These are phyloP conservation scores for Podospora conica DNA, from an alignment of 495 filamentous ascomycete species.

Conservation along the genomic window DNA sequence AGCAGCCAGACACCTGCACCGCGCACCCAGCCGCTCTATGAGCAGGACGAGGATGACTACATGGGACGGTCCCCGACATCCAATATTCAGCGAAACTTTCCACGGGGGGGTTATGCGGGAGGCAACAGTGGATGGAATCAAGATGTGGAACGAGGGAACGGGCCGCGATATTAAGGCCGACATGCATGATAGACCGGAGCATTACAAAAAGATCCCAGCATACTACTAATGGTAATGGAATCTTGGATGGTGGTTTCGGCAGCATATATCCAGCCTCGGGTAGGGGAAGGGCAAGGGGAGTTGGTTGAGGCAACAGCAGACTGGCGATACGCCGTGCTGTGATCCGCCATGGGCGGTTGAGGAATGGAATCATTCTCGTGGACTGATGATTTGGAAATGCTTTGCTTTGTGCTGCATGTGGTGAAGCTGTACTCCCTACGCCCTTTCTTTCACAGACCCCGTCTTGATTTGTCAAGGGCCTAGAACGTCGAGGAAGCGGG, in stretches of 20 bases:
- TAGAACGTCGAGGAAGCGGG: neutral
- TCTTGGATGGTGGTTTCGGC: neutral
- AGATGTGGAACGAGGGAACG: constrained; percentile 29
- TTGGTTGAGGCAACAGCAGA: neutral
- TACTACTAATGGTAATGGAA: constrained; percentile 4
- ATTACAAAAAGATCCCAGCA: neutral
- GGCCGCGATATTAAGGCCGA: constrained; percentile 13
- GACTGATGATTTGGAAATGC: neutral
- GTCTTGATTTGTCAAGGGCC: neutral
- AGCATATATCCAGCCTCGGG: neutral
- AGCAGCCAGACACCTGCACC: neutral
- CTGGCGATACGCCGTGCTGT: neutral
- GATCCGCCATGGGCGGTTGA: neutral
- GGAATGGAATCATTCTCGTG: neutral
- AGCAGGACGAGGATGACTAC: constrained; percentile 12
- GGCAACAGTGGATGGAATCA: constrained; percentile 31
- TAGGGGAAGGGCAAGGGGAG: neutral
- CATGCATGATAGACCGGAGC: neutral
- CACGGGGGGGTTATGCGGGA: constrained; percentile 19
- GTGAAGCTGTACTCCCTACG: neutral
- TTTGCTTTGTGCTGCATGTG: neutral
- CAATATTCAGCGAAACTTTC: constrained; percentile 17
- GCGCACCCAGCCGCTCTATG: constrained; percentile 10
- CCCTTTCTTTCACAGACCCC: neutral
- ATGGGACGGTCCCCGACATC: constrained; percentile 18